A percentile compares a stretch with the other conserved stretches of the same genome.
phyloP scores from a whole-genome alignment of 2,329 filamentous ascomycete genomes.

The Coniochaeta pulveracea region DNA sequence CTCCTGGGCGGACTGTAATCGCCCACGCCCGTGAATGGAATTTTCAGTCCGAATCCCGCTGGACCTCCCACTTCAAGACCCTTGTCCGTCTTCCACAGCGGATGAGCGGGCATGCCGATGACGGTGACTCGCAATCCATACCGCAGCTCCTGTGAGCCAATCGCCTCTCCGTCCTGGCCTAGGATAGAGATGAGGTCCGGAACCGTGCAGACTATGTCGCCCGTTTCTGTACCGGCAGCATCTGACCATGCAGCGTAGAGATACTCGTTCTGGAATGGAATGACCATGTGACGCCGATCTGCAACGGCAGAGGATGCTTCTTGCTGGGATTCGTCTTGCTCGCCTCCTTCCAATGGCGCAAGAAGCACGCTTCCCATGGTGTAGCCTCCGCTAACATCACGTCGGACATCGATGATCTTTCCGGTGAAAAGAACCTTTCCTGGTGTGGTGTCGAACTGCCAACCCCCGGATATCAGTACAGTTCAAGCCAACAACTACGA shows the following conservation, averaged over 20 bases:
- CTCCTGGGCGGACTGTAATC: constrained; percentile 4
- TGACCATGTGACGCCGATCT: constrained; percentile 20
- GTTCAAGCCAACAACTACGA: no score
- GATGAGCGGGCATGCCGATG: constrained; percentile 35
- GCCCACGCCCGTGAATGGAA: constrained; percentile 4
- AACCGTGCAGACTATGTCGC: constrained; percentile 14
- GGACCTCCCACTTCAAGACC: constrained; percentile 9
- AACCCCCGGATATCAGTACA: no score
- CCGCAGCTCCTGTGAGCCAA: constrained; percentile 36
- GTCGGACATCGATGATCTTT: constrained; percentile 27
- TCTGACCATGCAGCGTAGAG: constrained; percentile 20
- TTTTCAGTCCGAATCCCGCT: constrained; percentile 6
- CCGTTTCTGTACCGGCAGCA: constrained; percentile 3
- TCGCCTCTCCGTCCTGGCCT: constrained; percentile 32
- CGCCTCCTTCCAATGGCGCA: constrained; percentile 17
- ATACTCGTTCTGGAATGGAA: constrained; percentile 31
- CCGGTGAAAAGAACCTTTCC: constrained; percentile 18
- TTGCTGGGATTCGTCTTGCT: constrained; percentile 12
- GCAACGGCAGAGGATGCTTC: constrained; percentile 6
- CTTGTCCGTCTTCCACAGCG: constrained; percentile 32
- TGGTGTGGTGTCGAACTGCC: constrained; percentile 14
- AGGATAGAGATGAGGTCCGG: constrained; percentile 24
- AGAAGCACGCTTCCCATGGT: constrained; percentile 26
- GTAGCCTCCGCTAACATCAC: constrained; percentile 26
- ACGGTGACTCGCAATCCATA: constrained; percentile 39